A percentile compares a stretch with the other conserved stretches of the same genome.
Conservation (phyloP, 1,284 basidiomycete genomes). For the Coniferiporia weirii region DNA sequence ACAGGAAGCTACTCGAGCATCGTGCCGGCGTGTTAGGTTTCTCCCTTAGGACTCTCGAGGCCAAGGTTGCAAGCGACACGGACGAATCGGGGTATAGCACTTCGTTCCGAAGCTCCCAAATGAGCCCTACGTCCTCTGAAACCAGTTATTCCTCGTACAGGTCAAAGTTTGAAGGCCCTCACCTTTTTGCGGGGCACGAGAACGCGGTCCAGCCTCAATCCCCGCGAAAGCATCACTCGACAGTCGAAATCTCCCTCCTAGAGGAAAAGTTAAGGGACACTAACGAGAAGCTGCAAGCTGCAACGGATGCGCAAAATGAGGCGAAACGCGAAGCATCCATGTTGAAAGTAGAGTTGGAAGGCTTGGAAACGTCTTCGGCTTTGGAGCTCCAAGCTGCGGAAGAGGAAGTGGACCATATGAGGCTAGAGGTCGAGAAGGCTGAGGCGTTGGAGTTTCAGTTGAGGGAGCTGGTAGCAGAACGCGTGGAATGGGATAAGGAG, state of each 20-base stretch:
- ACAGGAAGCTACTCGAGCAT: conserved; percentile 64
- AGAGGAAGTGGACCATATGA: conserved; percentile 30
- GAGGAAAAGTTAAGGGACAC: conserved; percentile 58
- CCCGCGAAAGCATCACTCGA: conserved; percentile 31
- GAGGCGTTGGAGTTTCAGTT: conserved; percentile 49
- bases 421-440: conserved; percentile 31
- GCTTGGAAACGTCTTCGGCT: conserved; percentile 55
- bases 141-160: conserved; percentile 41
- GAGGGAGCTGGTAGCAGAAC: conserved; percentile 45
- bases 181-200: conserved; percentile 75
- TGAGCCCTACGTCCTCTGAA: conserved; percentile 48
- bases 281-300: conserved; percentile 48
- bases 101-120: conserved; percentile 43
- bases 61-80: conserved; percentile 37
- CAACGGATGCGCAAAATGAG: conserved; percentile 56
- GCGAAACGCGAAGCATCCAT: conserved; percentile 55
- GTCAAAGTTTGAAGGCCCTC: conserved; percentile 69
- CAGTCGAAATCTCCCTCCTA: conserved; percentile 38
- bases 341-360: conserved; percentile 56
- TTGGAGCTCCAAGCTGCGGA: conserved; percentile 62
- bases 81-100: conserved; percentile 50
- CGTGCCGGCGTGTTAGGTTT: conserved; percentile 71
- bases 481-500: conserved; percentile 51
- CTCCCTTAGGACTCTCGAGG: conserved; percentile 64
- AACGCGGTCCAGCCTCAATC: conserved; percentile 49